Evolutionary conservation across 371 early-diverging fungal genomes (phyloP).

Genomic region (Lichtheimia ramosa): DNA sequence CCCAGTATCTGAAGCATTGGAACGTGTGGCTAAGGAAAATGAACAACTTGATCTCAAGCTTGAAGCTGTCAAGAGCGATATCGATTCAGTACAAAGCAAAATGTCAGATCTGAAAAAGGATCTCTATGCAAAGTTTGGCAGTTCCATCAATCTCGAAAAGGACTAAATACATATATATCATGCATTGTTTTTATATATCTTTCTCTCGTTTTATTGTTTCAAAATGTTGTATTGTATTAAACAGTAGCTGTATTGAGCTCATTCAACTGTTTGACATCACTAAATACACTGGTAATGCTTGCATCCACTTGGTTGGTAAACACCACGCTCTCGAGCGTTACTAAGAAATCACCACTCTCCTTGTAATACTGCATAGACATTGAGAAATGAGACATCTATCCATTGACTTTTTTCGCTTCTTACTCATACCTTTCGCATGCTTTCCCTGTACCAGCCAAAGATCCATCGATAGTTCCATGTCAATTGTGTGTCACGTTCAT

Average conservation of each 20-base stretch:
- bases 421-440: conserved; percentile 60
- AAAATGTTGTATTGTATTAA: background rate
- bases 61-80: conserved; percentile 63
- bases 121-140: conserved; percentile 92
- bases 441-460: conserved; percentile 80
- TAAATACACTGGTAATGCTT: conserved; percentile 54
- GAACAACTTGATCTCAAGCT: conserved; percentile 60
- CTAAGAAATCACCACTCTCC: conserved; percentile 63
- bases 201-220: background rate
- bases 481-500: conserved; percentile 42
- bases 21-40: conserved; percentile 66
- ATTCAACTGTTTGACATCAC: conserved; percentile 7
- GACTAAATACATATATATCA: conserved; percentile 44
- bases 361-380: conserved; percentile 50
- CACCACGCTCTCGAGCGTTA: conserved; percentile 69
- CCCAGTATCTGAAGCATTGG: conserved; percentile 72
- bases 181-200: background rate
- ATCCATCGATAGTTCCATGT: conserved; percentile 72
- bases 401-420: background rate
- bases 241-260: background rate
- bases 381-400: background rate
- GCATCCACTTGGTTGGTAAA: conserved; percentile 67
- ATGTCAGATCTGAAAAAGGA: conserved; percentile 85
- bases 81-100: conserved; percentile 65
- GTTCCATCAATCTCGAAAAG: conserved; percentile 91